phyloP scores from a whole-genome alignment of 164 flowering plant genomes.

The Paratinospora sagittata region DNA sequence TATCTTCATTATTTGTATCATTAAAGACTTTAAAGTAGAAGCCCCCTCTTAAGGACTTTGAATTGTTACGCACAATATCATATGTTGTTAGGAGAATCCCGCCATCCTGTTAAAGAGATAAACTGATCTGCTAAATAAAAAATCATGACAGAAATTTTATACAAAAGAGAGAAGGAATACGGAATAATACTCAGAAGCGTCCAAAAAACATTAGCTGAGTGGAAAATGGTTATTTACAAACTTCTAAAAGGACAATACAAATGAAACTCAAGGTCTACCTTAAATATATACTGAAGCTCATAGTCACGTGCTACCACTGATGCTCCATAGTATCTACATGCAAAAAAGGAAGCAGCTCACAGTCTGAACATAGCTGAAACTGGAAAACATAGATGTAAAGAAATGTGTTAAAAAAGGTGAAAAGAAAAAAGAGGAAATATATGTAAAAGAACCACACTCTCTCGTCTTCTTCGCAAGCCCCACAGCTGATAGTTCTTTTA shows the following conservation, averaged over 20 bases:
- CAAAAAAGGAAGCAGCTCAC: not conserved
- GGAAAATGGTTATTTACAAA: not conserved
- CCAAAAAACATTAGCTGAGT: not conserved
- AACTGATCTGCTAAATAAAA: not conserved
- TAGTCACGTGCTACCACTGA: constrained; percentile 53
- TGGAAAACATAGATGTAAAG: not conserved
- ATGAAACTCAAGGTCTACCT: constrained; percentile 38
- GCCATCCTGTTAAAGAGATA: constrained; percentile 44
- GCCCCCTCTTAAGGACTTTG: constrained; percentile 58
- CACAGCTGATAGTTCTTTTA: constrained; percentile 72
- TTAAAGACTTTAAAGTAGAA: constrained; percentile 10
- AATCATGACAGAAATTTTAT: not conserved
- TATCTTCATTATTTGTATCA: constrained; percentile 59
- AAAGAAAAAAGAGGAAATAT: not conserved
- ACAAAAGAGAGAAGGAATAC: not conserved
- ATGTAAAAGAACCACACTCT: constrained; percentile 49
- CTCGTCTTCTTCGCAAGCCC: constrained; percentile 74
- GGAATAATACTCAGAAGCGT: not conserved
- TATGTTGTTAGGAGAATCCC: constrained; percentile 94
- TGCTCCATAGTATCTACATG: constrained; percentile 64
- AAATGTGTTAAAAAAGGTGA: not conserved
- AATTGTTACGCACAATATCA: constrained; percentile 78
- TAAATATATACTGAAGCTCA: constrained; percentile 83
- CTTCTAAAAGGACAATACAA: not conserved
- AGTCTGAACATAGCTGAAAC: not conserved